A percentile compares a stretch with the other conserved stretches of the same genome.
These are phyloP conservation scores for Arachnomyces sp. DNA, from an alignment of 2,329 filamentous ascomycete genomes.

Conservation along the genomic window DNA sequence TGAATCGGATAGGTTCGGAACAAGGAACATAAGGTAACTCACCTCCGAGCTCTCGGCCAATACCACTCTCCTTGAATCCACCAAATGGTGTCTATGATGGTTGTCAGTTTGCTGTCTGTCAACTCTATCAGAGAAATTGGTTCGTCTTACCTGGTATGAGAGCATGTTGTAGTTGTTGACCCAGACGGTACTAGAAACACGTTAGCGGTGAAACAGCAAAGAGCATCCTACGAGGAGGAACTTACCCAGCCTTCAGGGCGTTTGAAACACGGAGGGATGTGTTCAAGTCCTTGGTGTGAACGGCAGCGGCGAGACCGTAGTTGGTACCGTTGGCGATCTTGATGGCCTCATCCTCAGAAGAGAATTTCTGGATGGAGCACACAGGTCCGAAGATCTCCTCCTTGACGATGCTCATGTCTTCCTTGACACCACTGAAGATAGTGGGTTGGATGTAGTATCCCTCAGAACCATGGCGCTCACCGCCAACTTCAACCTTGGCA, in stretches of 20 bases:
- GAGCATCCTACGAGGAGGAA: conserved; percentile 49
- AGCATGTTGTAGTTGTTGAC: conserved; percentile 67
- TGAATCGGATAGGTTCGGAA: neutral
- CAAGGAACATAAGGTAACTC: conserved; percentile 1
- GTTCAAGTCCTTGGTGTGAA: conserved; percentile 69
- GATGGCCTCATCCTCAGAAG: conserved; percentile 65
- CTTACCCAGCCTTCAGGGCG: conserved; percentile 56
- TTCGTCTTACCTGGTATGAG: conserved; percentile 44
- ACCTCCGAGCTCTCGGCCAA: conserved; percentile 39
- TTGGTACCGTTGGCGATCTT: conserved; percentile 63
- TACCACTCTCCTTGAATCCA: conserved; percentile 38
- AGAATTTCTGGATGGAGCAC: conserved; percentile 67
- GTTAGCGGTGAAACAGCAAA: conserved; percentile 20
- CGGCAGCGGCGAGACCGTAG: conserved; percentile 65
- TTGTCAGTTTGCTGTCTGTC: too few relatives aligned
- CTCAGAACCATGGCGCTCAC: conserved; percentile 65
- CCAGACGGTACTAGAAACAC: conserved; percentile 45
- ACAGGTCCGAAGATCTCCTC: conserved; percentile 82
- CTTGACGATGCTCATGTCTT: conserved; percentile 64
- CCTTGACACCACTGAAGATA: conserved; percentile 70
- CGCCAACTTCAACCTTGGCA: conserved; percentile 57
- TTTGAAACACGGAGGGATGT: conserved; percentile 69
- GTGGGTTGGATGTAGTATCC: conserved; percentile 83
- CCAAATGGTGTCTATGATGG: conserved; percentile 36
- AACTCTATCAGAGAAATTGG: too few relatives aligned